Conservation (phyloP, 495 filamentous ascomycete genomes). For the Aspergillus saccharolyticus region DNA sequence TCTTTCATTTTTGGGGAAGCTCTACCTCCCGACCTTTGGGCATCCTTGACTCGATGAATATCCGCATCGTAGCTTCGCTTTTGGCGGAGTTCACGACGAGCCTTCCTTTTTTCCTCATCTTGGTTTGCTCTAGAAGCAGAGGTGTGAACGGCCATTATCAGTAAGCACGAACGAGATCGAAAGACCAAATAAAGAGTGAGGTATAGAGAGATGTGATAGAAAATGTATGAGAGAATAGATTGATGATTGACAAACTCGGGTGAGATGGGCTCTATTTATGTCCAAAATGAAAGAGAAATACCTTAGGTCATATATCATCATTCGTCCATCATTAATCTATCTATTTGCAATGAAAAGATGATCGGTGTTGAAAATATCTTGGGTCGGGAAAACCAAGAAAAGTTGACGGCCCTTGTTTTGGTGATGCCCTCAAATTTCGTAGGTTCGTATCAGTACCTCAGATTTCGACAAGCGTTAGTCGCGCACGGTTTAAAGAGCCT, state of each 20-base stretch:
- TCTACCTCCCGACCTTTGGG: slow-evolving; percentile 6
- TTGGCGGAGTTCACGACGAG: slow-evolving; percentile 7
- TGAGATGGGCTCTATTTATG: not conserved
- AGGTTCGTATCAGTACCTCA: slow-evolving; percentile 2
- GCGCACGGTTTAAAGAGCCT: slow-evolving; percentile 2
- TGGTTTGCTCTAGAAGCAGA: not conserved
- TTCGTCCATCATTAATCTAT: slow-evolving; percentile 4
- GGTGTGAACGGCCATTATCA: slow-evolving; percentile 1
- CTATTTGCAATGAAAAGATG: not conserved
- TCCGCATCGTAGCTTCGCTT: slow-evolving; percentile 4
- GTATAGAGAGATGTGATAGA: slow-evolving; percentile 1
- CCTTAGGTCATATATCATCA: slow-evolving; percentile 1
- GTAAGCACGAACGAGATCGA: slow-evolving; percentile 2
- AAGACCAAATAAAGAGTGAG: slow-evolving; percentile 3
- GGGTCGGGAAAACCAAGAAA: not conserved
- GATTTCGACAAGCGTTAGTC: slow-evolving; percentile 1
- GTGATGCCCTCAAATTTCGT: slow-evolving; percentile 3
- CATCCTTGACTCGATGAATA: slow-evolving; percentile 6
- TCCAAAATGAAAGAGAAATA: not conserved
- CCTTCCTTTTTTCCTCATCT: slow-evolving; percentile 7
- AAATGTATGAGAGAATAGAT: slow-evolving; percentile 4
- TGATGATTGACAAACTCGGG: slow-evolving; percentile 1
- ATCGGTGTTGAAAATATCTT: slow-evolving; percentile 2
- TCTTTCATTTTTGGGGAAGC: slow-evolving; percentile 6
- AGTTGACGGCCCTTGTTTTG: slow-evolving; percentile 1